These are phyloP conservation scores for Pleurotus citrinopileatus DNA, from an alignment of 768 basidiomycete genomes.

Conservation along the genomic window DNA sequence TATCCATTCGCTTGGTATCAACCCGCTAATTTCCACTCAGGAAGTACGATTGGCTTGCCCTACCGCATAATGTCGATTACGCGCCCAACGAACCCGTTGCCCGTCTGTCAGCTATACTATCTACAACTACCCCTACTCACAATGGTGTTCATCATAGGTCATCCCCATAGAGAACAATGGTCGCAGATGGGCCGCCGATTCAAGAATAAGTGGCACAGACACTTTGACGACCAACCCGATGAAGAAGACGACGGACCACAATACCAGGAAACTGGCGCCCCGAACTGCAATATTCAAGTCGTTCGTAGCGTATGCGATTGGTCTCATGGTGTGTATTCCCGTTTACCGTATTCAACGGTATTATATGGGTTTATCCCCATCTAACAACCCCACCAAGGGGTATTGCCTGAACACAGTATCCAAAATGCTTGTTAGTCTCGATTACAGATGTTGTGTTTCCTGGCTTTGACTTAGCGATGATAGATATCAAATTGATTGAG, in stretches of 20 bases:
- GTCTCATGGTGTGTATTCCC: slow-evolving; percentile 72
- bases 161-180: slow-evolving; percentile 70
- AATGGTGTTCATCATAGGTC: slow-evolving; percentile 31
- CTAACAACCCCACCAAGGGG: slow-evolving; percentile 20
- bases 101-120: slow-evolving; percentile 29
- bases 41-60: slow-evolving; percentile 65
- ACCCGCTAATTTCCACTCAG: slow-evolving; percentile 25
- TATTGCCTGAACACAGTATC: slow-evolving; percentile 85
- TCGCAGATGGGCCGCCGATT: slow-evolving; percentile 54
- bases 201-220: slow-evolving; percentile 60
- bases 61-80: slow-evolving; percentile 66
- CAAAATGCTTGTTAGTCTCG: slow-evolving; percentile 82
- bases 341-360: not conserved
- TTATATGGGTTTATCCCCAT: not conserved
- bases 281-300: slow-evolving; percentile 71
- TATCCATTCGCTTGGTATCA: not conserved
- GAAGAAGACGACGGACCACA: slow-evolving; percentile 32
- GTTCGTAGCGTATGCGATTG: slow-evolving; percentile 89
- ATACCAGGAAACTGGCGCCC: slow-evolving; percentile 40
- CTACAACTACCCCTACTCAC: not conserved
- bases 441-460: not conserved
- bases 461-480: not conserved
- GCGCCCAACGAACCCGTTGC: slow-evolving; percentile 68
- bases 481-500: slow-evolving; percentile 76
- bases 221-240: slow-evolving; percentile 26